A percentile compares a stretch with the other conserved stretches of the same genome.
These are phyloP conservation scores for Fulvia fulva DNA, from an alignment of 2,329 filamentous ascomycete genomes.

Conservation along the genomic window DNA sequence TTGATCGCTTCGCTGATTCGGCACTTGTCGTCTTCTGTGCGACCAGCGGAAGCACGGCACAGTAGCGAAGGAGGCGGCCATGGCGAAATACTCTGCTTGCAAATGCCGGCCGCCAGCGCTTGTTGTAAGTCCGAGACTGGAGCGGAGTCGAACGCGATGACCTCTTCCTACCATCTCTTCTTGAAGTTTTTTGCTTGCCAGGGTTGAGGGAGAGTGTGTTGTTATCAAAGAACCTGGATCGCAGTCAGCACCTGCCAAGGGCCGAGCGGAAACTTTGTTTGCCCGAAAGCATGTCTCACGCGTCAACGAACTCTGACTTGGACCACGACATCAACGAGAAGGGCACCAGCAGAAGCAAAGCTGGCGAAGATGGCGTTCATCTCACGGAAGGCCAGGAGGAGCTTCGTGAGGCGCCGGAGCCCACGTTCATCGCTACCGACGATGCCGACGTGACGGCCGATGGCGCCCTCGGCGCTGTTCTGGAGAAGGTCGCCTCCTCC, in stretches of 20 bases:
- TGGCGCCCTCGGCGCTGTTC: slow-evolving; percentile 2
- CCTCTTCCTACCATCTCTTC: not conserved
- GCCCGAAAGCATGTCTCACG: not conserved
- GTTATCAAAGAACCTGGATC: not conserved
- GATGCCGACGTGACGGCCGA: slow-evolving; percentile 2
- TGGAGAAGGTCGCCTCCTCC: slow-evolving; percentile 23
- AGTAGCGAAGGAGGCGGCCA: not conserved
- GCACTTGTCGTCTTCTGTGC: not conserved
- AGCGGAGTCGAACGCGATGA: not conserved
- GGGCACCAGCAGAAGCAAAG: not conserved
- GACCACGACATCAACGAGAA: not conserved
- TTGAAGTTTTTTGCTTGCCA: not conserved
- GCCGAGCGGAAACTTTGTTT: not conserved
- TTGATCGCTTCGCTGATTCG: not conserved
- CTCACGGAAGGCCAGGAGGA: slow-evolving; percentile 1
- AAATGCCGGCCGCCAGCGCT: not conserved
- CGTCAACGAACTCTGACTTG: not conserved
- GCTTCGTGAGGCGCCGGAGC: slow-evolving; percentile 1
- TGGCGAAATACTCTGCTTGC: not conserved
- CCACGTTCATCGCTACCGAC: slow-evolving; percentile 3
- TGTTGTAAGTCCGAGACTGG: not conserved
- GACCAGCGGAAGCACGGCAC: not conserved
- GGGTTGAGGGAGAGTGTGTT: not conserved
- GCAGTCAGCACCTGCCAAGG: not conserved
- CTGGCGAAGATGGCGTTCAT: not conserved